Conservation (phyloP, 768 basidiomycete species). For the Lactarius tabidus region DNA sequence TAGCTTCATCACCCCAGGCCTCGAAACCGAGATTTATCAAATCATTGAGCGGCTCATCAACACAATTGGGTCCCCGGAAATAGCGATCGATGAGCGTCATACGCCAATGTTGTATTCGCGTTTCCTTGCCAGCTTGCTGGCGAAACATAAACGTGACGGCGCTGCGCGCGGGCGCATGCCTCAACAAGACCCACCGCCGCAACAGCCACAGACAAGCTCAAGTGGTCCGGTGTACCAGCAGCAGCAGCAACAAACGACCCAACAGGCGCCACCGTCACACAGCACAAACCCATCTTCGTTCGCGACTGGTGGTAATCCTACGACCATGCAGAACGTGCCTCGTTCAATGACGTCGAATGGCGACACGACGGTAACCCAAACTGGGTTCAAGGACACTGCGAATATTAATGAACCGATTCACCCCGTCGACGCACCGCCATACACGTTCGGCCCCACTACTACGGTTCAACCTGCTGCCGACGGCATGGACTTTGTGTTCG, state of each 20-base stretch:
- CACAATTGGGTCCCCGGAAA: slow-evolving; percentile 61
- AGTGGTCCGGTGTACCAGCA: slow-evolving; percentile 10
- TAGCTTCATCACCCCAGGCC: slow-evolving; percentile 52
- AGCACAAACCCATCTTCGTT: background rate
- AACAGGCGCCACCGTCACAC: slow-evolving; percentile 1
- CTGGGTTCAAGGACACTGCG: background rate
- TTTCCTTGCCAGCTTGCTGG: slow-evolving; percentile 70
- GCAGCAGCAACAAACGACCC: background rate
- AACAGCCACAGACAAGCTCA: slow-evolving; percentile 5
- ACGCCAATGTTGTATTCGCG: slow-evolving; percentile 77
- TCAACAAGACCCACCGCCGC: slow-evolving; percentile 21
- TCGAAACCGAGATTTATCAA: slow-evolving; percentile 56
- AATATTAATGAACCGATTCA: slow-evolving; percentile 2
- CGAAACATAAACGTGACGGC: slow-evolving; percentile 38
- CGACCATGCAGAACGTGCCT: background rate
- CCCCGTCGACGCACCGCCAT: slow-evolving; percentile 2
- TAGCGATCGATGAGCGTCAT: slow-evolving; percentile 77
- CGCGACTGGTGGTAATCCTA: background rate
- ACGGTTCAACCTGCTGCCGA: background rate
- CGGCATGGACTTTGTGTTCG: slow-evolving; percentile 21
- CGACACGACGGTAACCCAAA: background rate
- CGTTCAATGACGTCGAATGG: background rate
- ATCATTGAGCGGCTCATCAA: slow-evolving; percentile 65
- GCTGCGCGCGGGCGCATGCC: slow-evolving; percentile 12
- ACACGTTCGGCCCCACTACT: slow-evolving; percentile 5